These are phyloP conservation scores for Neonectria ditissima DNA, from an alignment of 2,329 filamentous ascomycete genomes.

Conservation along the genomic window DNA sequence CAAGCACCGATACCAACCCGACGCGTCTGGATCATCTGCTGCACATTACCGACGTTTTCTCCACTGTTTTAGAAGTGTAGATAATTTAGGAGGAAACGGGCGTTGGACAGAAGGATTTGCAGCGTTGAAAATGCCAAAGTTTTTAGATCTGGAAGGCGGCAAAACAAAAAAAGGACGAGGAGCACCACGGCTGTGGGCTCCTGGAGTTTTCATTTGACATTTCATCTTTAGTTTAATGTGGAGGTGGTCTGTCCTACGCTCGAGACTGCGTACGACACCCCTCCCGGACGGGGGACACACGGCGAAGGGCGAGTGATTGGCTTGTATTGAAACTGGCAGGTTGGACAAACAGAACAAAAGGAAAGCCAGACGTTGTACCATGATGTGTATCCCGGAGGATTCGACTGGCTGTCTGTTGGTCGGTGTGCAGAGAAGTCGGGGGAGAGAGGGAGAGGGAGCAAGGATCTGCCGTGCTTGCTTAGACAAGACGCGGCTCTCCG, in stretches of 20 bases:
- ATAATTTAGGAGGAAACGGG: conserved; percentile 35
- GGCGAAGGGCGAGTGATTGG: conserved; percentile 32
- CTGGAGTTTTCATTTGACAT: conserved; percentile 35
- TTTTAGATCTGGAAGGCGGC: conserved; percentile 40
- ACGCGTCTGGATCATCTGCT: conserved; percentile 25
- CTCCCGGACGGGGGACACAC: conserved; percentile 23
- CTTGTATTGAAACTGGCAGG: conserved; percentile 27
- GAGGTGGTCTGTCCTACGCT: conserved; percentile 24
- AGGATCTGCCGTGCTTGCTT: conserved; percentile 32
- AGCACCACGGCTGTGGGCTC: conserved; percentile 27
- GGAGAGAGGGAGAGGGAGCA: too few relatives aligned
- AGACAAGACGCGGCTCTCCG: conserved; percentile 39
- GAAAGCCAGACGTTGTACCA: conserved; percentile 37
- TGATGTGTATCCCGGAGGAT: conserved; percentile 33
- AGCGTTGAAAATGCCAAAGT: conserved; percentile 40
- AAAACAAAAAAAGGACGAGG: conserved; percentile 33
- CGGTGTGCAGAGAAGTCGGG: conserved; percentile 34
- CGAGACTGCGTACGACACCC: conserved; percentile 23
- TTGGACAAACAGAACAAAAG: conserved; percentile 35
- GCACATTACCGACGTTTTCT: conserved; percentile 26
- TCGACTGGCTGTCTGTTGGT: conserved; percentile 14
- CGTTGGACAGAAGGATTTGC: conserved; percentile 37
- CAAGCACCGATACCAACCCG: conserved; percentile 23
- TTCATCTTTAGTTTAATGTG: conserved; percentile 23
- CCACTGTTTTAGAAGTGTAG: conserved; percentile 41